Evolutionary conservation across 2,329 filamentous ascomycete genomes (phyloP).

Genomic region (Didymella glomerata): DNA sequence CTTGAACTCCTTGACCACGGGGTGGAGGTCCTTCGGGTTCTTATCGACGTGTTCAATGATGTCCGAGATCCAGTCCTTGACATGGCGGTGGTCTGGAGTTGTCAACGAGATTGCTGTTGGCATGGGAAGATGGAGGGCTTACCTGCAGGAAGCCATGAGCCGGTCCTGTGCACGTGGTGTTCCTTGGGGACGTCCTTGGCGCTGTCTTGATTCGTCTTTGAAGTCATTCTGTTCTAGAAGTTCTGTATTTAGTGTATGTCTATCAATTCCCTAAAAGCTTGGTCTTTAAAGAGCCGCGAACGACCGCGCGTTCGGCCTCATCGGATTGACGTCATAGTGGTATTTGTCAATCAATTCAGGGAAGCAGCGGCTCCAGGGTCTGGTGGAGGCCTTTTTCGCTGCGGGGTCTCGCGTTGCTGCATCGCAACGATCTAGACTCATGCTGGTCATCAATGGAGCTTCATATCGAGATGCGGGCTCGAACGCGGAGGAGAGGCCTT

Average conservation of each 20-base stretch:
- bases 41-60: slow-evolving; percentile 65
- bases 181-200: slow-evolving; percentile 28
- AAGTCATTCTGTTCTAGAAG: slow-evolving; percentile 2
- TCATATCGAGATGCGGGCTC: neutral
- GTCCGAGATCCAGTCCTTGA: slow-evolving; percentile 69
- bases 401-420: neutral
- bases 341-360: slow-evolving; percentile 2
- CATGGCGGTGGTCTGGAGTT: slow-evolving; percentile 67
- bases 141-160: slow-evolving; percentile 17
- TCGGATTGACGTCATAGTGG: slow-evolving; percentile 16
- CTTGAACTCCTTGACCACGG: slow-evolving; percentile 71
- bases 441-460: neutral
- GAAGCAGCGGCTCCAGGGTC: neutral
- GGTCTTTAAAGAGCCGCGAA: neutral
- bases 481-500: neutral
- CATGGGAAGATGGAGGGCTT: neutral
- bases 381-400: neutral
- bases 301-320: neutral
- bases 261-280: neutral
- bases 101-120: neutral
- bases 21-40: slow-evolving; percentile 61
- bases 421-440: neutral
- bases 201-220: slow-evolving; percentile 24
- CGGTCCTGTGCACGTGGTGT: slow-evolving; percentile 30
- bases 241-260: slow-evolving; percentile 1